Percentiles rank a stretch among this genome's conserved stretches.
These are phyloP conservation scores for Calcarisporium arbuscula DNA, from an alignment of 2,329 filamentous ascomycete species.

Conservation along the genomic window DNA sequence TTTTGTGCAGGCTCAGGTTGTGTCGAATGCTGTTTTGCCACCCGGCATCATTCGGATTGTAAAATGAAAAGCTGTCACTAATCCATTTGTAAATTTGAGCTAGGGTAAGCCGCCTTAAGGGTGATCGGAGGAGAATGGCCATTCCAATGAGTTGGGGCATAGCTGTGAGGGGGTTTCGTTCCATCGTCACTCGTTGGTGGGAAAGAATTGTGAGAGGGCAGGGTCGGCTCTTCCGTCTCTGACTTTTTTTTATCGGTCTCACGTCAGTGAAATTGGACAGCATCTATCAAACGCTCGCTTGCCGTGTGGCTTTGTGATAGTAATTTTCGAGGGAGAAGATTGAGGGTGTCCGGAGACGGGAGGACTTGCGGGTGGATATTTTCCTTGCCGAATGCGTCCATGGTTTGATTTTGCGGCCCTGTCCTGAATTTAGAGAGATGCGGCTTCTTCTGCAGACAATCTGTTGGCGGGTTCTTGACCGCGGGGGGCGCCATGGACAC, in stretches of 20 bases:
- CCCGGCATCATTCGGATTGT: slow-evolving; percentile 74
- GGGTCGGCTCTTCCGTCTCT: slow-evolving; percentile 48
- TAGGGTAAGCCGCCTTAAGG: slow-evolving; percentile 76
- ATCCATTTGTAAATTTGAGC: slow-evolving; percentile 99
- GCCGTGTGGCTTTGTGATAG: slow-evolving; percentile 44
- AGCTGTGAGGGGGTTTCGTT: slow-evolving; percentile 83
- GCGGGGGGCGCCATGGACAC: slow-evolving; percentile 61
- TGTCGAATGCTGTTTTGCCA: slow-evolving; percentile 99
- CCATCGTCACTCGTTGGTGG: slow-evolving; percentile 79
- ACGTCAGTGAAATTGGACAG: slow-evolving; percentile 66
- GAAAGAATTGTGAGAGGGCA: slow-evolving; percentile 74
- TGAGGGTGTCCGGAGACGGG: slow-evolving; percentile 39
- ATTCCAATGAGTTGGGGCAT: slow-evolving; percentile 93
- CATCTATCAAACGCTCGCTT: slow-evolving; percentile 66
- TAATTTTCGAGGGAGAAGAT: slow-evolving; percentile 46
- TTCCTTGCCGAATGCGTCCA: slow-evolving; percentile 48
- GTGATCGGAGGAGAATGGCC: slow-evolving; percentile 85
- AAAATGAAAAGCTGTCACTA: slow-evolving; percentile 88
- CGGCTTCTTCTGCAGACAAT: slow-evolving; percentile 64
- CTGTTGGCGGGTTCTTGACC: slow-evolving; percentile 48
- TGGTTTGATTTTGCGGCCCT: slow-evolving; percentile 44
- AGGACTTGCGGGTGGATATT: slow-evolving; percentile 48
- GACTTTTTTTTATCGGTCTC: slow-evolving; percentile 61
- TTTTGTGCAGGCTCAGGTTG: slow-evolving; percentile 94
- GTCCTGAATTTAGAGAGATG: slow-evolving; percentile 54